These are phyloP conservation scores for Candida pseudoviswanathii DNA, from an alignment of 1,139 yeast species.

Conservation along the genomic window DNA sequence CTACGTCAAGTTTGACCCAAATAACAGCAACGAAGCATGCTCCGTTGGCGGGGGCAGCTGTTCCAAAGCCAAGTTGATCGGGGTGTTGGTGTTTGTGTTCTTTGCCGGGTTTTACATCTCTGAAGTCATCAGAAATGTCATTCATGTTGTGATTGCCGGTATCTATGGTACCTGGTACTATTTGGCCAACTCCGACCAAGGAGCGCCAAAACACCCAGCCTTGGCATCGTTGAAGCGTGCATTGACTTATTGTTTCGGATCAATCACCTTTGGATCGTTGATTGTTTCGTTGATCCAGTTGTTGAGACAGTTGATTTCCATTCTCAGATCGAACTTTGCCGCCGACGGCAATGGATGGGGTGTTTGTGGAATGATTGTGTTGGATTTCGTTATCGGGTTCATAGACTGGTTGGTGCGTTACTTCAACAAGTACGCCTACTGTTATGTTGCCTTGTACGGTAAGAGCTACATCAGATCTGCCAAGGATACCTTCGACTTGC, in stretches of 20 bases:
- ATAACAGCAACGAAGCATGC: constrained; percentile 38
- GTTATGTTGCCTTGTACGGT: constrained; percentile 87
- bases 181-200: constrained; percentile 73
- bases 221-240: constrained; percentile 82
- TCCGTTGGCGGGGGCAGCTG: constrained; percentile 63
- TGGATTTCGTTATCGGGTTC: constrained; percentile 63
- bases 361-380: constrained; percentile 53
- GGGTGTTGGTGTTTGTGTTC: constrained; percentile 67
- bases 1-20: constrained; percentile 68
- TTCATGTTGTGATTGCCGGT: constrained; percentile 84
- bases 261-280: constrained; percentile 85
- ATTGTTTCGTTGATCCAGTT: constrained; percentile 77
- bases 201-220: constrained; percentile 81
- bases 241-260: constrained; percentile 84
- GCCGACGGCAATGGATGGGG: constrained; percentile 58
- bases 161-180: constrained; percentile 93
- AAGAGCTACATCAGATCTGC: constrained; percentile 75
- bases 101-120: constrained; percentile 87
- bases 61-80: constrained; percentile 66
- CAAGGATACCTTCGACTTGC: constrained; percentile 76
- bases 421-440: constrained; percentile 90
- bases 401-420: constrained; percentile 81
- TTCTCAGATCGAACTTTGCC: constrained; percentile 55
- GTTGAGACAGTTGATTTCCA: constrained; percentile 49
- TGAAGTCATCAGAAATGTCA: constrained; percentile 82